phyloP scores from a whole-genome alignment of 2,329 filamentous ascomycete genomes.

The Aspergillus proliferans region DNA sequence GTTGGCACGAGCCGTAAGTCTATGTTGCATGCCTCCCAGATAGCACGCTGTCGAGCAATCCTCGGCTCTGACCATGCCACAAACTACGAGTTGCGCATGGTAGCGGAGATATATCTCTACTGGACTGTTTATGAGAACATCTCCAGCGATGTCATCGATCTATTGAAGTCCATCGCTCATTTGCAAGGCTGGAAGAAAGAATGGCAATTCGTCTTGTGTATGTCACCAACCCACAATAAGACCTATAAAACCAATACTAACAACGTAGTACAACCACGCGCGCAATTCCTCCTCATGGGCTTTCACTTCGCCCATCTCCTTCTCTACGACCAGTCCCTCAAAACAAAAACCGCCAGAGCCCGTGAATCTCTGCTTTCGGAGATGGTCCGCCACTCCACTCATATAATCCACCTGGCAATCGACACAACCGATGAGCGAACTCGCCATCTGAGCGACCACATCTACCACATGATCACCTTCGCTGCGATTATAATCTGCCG shows the following conservation, averaged over 20 bases:
- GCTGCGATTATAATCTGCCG: slow-evolving; percentile 29
- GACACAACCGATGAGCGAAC: slow-evolving; percentile 41
- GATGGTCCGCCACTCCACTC: slow-evolving; percentile 37
- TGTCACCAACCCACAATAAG: background rate
- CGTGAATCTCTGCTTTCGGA: slow-evolving; percentile 33
- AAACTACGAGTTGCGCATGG: slow-evolving; percentile 44
- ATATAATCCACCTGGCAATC: slow-evolving; percentile 39
- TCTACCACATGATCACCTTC: slow-evolving; percentile 45
- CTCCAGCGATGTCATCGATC: slow-evolving; percentile 21
- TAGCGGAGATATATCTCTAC: slow-evolving; percentile 41
- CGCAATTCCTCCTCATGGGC: slow-evolving; percentile 44
- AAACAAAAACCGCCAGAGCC: slow-evolving; percentile 31
- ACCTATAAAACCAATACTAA: slow-evolving; percentile 1
- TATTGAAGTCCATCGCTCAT: slow-evolving; percentile 27
- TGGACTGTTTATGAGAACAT: slow-evolving; percentile 41
- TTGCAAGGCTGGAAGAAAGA: slow-evolving; percentile 35
- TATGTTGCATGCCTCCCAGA: slow-evolving; percentile 32
- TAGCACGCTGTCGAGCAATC: slow-evolving; percentile 33
- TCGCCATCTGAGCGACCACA: slow-evolving; percentile 41
- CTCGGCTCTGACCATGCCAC: slow-evolving; percentile 34
- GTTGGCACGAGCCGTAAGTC: slow-evolving; percentile 38
- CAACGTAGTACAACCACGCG: slow-evolving; percentile 34
- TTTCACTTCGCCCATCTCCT: slow-evolving; percentile 42
- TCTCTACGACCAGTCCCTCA: slow-evolving; percentile 30
- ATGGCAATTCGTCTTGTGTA: slow-evolving; percentile 37